A percentile compares a stretch with the other conserved stretches of the same genome.
phyloP scores from a whole-genome alignment of 768 basidiomycete species.

The Tubosaeta sp. region DNA sequence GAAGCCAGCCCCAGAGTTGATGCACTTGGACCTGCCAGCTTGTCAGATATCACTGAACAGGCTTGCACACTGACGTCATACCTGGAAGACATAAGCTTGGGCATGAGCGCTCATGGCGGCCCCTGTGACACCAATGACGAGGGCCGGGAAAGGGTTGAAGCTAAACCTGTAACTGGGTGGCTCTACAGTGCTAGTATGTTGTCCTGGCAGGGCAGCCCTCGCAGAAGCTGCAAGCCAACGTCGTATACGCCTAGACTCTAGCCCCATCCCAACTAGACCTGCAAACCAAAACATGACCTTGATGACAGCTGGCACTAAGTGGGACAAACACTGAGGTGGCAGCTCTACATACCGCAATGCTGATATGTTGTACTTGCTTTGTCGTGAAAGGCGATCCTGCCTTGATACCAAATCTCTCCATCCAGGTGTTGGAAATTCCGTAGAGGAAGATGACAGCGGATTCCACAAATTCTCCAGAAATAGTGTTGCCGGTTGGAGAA shows the following conservation, averaged over 20 bases:
- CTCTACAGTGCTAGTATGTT: conserved; percentile 43
- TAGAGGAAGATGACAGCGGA: conserved; percentile 82
- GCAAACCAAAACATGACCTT: conserved; percentile 94
- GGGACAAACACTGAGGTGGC: not conserved
- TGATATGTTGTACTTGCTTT: conserved; percentile 91
- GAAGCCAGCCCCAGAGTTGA: conserved; percentile 83
- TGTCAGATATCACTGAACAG: conserved; percentile 4
- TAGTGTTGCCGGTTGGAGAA: conserved; percentile 44
- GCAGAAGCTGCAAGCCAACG: conserved; percentile 66
- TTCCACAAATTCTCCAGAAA: conserved; percentile 75
- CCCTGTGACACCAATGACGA: conserved; percentile 92
- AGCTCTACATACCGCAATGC: conserved; percentile 68
- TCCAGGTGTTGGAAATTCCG: conserved; percentile 90
- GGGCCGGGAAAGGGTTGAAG: conserved; percentile 91
- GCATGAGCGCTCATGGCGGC: conserved; percentile 90
- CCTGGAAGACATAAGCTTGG: conserved; percentile 89
- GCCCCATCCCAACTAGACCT: conserved; percentile 81
- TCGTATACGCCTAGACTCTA: conserved; percentile 75
- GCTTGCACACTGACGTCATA: conserved; percentile 15
- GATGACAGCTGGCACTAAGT: not conserved
- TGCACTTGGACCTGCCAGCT: conserved; percentile 75
- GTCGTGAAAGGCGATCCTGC: conserved; percentile 82
- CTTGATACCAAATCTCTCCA: conserved; percentile 88
- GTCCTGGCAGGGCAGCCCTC: conserved; percentile 33
- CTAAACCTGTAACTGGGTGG: conserved; percentile 71